These are phyloP conservation scores for Lagenaria siceraria DNA, from an alignment of 306 rosid species.

Conservation along the genomic window DNA sequence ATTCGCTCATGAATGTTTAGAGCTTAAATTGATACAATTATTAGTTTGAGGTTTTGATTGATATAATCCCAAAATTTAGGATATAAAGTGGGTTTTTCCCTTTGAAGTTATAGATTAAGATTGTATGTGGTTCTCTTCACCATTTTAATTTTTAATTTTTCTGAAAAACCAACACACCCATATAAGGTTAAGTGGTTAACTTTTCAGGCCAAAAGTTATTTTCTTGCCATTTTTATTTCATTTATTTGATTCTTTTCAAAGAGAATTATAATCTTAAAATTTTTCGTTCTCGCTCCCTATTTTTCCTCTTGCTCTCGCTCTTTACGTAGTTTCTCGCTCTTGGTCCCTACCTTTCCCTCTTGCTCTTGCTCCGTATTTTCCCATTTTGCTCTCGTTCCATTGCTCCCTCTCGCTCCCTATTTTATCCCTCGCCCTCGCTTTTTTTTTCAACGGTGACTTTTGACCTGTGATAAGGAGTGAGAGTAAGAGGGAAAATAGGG, in stretches of 20 bases:
- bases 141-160: not conserved
- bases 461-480: no score
- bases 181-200: not conserved
- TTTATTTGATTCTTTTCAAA: not conserved
- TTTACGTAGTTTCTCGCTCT: no score
- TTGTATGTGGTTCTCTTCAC: not conserved
- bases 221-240: not conserved
- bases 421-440: no score
- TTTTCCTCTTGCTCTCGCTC: no score
- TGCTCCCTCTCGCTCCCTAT: no score
- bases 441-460: no score
- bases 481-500: no score
- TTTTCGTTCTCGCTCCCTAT: no score
- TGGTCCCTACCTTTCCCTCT: no score
- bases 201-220: not conserved
- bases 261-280: not conserved
- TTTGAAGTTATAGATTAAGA: not conserved
- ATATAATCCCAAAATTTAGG: not conserved
- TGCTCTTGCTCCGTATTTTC: no score
- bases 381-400: no score
- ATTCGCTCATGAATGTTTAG: not conserved
- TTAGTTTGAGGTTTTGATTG: not conserved
- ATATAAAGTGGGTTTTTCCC: no score
- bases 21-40: not conserved
- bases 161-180: not conserved